Conservation (phyloP, 164 flowering plant genomes). For the Vitis cinerea region DNA sequence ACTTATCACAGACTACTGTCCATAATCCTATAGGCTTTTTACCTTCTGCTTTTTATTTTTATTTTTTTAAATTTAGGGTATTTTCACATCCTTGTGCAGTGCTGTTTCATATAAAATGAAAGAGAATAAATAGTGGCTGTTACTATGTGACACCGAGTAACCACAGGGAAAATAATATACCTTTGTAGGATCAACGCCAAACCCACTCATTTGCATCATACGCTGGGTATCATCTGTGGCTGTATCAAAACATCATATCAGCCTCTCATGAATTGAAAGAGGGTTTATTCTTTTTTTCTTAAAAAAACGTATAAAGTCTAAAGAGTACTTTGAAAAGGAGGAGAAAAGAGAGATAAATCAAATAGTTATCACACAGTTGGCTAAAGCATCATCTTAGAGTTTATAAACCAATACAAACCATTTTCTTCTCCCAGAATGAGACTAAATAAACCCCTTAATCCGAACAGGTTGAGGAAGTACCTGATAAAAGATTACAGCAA, state of each 20-base stretch:
- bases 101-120: not conserved
- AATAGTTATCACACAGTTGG: no score
- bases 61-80: no score
- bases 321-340: not conserved
- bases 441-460: slow-evolving; percentile 92
- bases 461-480: slow-evolving; percentile 96
- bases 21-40: no score
- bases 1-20: not conserved
- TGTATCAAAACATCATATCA: slow-evolving; percentile 30
- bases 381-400: not conserved
- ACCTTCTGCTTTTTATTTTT: no score
- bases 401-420: slow-evolving; percentile 47
- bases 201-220: slow-evolving; percentile 99
- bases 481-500: slow-evolving; percentile 35
- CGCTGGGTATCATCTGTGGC: slow-evolving; percentile 92
- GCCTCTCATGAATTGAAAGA: not conserved
- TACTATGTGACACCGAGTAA: not conserved
- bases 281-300: no score
- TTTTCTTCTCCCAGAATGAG: slow-evolving; percentile 97
- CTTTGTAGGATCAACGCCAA: slow-evolving; percentile 89
- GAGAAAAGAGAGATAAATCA: not conserved
- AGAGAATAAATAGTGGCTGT: not conserved
- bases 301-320: not conserved
- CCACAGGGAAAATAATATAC: slow-evolving; percentile 27
- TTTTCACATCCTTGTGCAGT: no score